Evolutionary conservation across 192 early-diverging fungal genomes (phyloP), one percentile per base, ranked within the genome.

Genomic region (Backusella westeae): DNA sequence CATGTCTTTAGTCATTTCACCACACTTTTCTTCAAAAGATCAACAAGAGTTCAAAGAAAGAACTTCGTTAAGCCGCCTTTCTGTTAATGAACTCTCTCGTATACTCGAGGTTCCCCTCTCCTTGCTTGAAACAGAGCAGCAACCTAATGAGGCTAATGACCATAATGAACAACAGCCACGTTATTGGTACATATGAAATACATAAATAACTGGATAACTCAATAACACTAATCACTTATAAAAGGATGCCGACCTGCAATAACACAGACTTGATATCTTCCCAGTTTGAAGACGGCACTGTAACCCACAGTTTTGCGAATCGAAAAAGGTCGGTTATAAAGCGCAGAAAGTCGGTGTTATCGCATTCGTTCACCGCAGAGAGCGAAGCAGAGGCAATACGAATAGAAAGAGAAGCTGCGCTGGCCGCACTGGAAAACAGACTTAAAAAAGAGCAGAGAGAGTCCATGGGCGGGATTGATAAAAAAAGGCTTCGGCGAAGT

Each of bases 291-390:
- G 23, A 29, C 26, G 12, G 10, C n/a, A 3, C 9, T 12, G 17
- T 44, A 34, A 42, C 67, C 2, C 75, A 76, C 26, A 59, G 77
- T 15, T 76, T 65, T 35, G 73, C 68, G 21, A 46, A 56, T 35
- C 36, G 53, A 35, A 66, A 71, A 26, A 39, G 71, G 15, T 63
- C 72, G 12, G 71, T 67, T 32, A 53, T 81, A 9, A 72, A 70
- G 26, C 46, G 80, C 63, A 67, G 80, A 21, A 42, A 70, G 29
- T 81, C 80, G 5, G 76, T 81, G 19, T 70, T 81, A 44, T 81
- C 80, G 12, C 67, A 53, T 5, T 81, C 80, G n/a, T 81, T 73
- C 34, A 81, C 75, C 0, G 76, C 80, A 52, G 21, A 29, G 9
- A 53, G 15, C 63, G 69, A 72, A 23, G 34, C 34, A 12, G 76